phyloP scores from a whole-genome alignment of 2,329 filamentous ascomycete species.

The Xylariomycetidae sp. region DNA sequence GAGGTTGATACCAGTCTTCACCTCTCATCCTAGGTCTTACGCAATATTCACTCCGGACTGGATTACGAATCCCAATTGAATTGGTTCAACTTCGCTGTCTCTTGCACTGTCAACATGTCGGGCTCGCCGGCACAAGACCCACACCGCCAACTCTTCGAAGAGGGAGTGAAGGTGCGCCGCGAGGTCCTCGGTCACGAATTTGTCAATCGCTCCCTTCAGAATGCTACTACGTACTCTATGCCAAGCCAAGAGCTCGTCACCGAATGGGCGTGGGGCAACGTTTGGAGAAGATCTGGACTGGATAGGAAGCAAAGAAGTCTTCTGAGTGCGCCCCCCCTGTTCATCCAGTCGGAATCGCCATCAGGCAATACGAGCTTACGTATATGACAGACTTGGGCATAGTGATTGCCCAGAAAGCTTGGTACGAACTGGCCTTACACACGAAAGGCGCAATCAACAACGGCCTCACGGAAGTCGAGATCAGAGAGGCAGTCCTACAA shows the following conservation, averaged over 20 bases:
- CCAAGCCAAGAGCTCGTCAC: constrained; percentile 59
- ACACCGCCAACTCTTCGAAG: constrained; percentile 53
- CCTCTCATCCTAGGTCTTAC: too few species aligned
- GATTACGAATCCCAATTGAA: too few species aligned
- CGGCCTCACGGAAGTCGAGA: constrained; percentile 54
- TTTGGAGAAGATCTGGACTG: constrained; percentile 58
- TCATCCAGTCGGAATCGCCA: too few species aligned
- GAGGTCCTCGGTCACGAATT: constrained; percentile 56
- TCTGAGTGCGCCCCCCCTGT: constrained; percentile 31
- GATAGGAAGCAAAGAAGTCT: constrained; percentile 54
- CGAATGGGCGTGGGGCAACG: constrained; percentile 58
- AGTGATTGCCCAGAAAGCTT: constrained; percentile 50
- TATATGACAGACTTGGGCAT: constrained; percentile 54
- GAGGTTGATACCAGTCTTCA: too few species aligned
- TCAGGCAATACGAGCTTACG: too few species aligned
- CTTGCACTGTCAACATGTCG: too few species aligned
- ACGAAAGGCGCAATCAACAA: constrained; percentile 59
- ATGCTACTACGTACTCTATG: constrained; percentile 51
- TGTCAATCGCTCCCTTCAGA: constrained; percentile 50
- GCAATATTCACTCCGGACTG: too few species aligned
- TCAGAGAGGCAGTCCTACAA: constrained; percentile 51
- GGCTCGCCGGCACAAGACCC: too few species aligned
- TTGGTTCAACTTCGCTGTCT: too few species aligned
- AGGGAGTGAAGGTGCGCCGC: constrained; percentile 54
- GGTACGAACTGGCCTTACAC: constrained; percentile 54